These are phyloP conservation scores for Aspergillus fumigatus DNA, from an alignment of 2,329 filamentous ascomycete genomes.

Conservation along the genomic window DNA sequence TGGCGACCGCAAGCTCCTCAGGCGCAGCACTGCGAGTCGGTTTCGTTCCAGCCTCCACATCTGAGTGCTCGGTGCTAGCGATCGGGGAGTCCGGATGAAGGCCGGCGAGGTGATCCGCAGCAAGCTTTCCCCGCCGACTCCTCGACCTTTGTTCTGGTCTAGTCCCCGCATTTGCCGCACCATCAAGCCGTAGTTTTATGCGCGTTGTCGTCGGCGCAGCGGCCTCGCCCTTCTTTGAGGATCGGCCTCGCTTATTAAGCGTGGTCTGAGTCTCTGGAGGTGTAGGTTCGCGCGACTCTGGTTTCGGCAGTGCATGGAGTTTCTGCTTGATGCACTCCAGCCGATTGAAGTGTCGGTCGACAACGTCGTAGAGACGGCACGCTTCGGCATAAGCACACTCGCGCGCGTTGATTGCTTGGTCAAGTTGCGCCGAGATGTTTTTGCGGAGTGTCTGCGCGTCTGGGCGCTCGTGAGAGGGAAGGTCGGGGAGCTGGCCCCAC, in stretches of 20 bases:
- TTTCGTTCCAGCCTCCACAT: constrained; percentile 35
- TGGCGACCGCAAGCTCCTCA: constrained; percentile 14
- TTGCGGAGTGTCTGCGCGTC: constrained; percentile 50
- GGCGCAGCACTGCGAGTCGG: constrained; percentile 16
- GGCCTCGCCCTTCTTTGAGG: constrained; percentile 35
- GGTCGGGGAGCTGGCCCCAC: constrained; percentile 48
- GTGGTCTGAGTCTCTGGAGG: constrained; percentile 36
- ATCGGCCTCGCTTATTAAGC: constrained; percentile 35
- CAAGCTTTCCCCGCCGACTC: constrained; percentile 32
- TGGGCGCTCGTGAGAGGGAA: constrained; percentile 47
- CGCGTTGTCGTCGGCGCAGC: constrained; percentile 29
- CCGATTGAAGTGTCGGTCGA: constrained; percentile 54
- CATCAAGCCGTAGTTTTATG: constrained; percentile 41
- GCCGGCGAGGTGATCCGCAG: constrained; percentile 32
- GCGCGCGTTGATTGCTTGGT: constrained; percentile 51
- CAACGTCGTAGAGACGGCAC: constrained; percentile 52
- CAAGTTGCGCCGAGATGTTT: constrained; percentile 53
- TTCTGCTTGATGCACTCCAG: constrained; percentile 58
- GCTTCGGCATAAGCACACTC: constrained; percentile 56
- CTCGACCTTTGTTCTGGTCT: constrained; percentile 31
- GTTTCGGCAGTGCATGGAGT: constrained; percentile 57
- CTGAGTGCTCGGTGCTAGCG: constrained; percentile 44
- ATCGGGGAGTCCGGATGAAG: constrained; percentile 44
- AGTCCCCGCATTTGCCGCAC: constrained; percentile 15
- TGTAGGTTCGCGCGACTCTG: constrained; percentile 58